phyloP scores from a whole-genome alignment of 2,329 filamentous ascomycete genomes.

The Paracamarosporium sp. region DNA sequence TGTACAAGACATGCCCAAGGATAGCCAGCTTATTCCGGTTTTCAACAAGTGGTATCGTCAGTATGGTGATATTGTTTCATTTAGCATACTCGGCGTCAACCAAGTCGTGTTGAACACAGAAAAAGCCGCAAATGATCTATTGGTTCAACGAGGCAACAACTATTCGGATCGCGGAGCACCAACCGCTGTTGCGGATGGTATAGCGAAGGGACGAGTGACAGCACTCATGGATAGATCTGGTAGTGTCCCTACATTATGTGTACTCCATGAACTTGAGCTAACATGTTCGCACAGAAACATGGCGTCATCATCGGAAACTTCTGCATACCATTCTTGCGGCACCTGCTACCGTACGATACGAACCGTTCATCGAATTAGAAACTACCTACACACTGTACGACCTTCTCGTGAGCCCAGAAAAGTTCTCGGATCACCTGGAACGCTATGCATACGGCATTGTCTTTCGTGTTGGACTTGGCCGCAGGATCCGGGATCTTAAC shows the following conservation, averaged over 20 bases:
- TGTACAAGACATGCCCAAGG: not conserved
- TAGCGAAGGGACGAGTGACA: not conserved
- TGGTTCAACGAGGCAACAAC: not conserved
- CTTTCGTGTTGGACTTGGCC: not conserved
- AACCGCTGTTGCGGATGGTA: not conserved
- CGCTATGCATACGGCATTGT: not conserved
- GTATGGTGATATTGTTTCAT: not conserved
- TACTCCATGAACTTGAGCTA: not conserved
- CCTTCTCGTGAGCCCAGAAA: not conserved
- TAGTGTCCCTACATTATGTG: not conserved
- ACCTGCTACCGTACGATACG: not conserved
- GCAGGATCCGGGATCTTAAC: not conserved
- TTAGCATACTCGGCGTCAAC: not conserved
- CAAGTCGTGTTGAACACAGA: not conserved
- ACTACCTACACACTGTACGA: not conserved
- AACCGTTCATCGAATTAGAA: not conserved
- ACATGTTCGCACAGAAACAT: not conserved
- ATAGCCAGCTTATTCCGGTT: not conserved
- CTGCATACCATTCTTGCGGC: not conserved
- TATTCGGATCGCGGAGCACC: not conserved
- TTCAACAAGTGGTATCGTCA: not conserved
- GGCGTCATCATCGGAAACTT: not conserved
- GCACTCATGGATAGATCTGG: not conserved
- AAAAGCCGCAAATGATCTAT: not conserved
- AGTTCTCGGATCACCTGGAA: not conserved